A percentile compares a stretch with the other conserved stretches of the same genome.
phyloP scores from a whole-genome alignment of 306 rosid species.

The Gynostemma pentaphyllum region DNA sequence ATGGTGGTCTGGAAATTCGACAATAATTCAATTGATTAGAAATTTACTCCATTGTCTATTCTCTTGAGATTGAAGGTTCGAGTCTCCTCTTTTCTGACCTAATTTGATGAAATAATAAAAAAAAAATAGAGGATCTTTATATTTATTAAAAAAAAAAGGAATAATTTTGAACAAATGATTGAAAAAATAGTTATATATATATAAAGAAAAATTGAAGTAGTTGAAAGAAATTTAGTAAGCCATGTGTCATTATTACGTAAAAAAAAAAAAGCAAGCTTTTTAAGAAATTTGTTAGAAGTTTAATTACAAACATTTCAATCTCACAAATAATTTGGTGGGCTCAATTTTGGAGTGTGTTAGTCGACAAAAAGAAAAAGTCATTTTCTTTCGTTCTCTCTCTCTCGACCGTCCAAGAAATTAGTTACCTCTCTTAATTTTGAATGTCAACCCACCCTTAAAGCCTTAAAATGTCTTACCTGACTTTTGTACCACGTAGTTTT shows the following conservation, averaged over 20 bases:
- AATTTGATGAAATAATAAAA: too few relatives aligned
- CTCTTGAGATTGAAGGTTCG: too few relatives aligned
- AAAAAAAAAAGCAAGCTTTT: not conserved
- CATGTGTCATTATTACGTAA: not conserved
- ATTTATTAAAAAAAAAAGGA: too few relatives aligned
- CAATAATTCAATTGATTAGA: too few relatives aligned
- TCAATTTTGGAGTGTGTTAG: not conserved
- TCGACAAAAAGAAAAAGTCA: not conserved
- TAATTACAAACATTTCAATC: not conserved
- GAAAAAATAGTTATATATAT: not conserved
- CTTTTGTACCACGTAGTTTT: not conserved
- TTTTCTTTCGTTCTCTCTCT: constrained; percentile 25
- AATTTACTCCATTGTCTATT: too few relatives aligned
- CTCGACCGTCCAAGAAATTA: constrained; percentile 90
- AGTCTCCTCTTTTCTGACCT: too few relatives aligned
- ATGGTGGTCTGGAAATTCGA: too few relatives aligned
- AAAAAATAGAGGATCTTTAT: too few relatives aligned
- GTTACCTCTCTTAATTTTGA: constrained; percentile 9
- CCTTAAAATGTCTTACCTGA: not conserved
- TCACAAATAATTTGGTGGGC: not conserved
- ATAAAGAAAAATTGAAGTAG: not conserved
- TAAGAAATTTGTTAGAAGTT: not conserved
- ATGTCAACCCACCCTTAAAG: constrained; percentile 9
- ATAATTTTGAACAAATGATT: too few relatives aligned
- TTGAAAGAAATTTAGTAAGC: not conserved